Conservation (phyloP, 352 stramenopile species). For the Pythium sukuiense region DNA sequence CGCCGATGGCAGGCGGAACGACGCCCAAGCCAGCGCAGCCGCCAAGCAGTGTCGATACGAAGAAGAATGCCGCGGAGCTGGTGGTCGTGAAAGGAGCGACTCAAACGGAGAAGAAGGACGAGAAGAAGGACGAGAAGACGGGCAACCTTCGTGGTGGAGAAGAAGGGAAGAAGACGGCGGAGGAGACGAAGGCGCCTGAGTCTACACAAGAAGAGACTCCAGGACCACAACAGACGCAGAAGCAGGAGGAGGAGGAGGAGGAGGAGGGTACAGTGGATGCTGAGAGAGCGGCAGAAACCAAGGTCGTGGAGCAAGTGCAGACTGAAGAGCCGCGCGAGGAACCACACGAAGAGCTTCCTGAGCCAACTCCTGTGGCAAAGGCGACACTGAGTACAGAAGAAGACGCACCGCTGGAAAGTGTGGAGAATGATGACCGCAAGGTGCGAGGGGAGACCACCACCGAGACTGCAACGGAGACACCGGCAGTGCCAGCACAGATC, state of each 20-base stretch:
- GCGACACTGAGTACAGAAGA: slow-evolving; percentile 6
- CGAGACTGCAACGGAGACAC: neutral
- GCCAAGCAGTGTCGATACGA: neutral
- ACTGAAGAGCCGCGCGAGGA: neutral
- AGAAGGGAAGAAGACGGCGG: neutral
- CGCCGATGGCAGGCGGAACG: neutral
- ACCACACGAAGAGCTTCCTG: neutral
- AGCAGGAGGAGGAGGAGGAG: neutral
- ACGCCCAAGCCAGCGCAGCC: neutral
- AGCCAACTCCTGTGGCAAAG: neutral
- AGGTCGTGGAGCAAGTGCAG: too few species aligned
- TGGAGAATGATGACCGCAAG: neutral
- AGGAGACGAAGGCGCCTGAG: neutral
- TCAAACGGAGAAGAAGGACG: neutral
- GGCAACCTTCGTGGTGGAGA: slow-evolving; percentile 14
- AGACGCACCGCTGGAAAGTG: slow-evolving; percentile 14
- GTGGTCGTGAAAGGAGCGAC: neutral
- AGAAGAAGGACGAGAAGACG: slow-evolving; percentile 4
- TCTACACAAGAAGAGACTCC: neutral
- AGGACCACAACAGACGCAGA: neutral
- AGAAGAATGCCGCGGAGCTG: neutral
- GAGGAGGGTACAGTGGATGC: too few species aligned
- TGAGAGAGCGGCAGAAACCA: too few species aligned
- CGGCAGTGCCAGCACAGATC: neutral
- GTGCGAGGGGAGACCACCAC: neutral